These are phyloP conservation scores for Aphanomyces invadans DNA, from an alignment of 352 stramenopile species.

Conservation along the genomic window DNA sequence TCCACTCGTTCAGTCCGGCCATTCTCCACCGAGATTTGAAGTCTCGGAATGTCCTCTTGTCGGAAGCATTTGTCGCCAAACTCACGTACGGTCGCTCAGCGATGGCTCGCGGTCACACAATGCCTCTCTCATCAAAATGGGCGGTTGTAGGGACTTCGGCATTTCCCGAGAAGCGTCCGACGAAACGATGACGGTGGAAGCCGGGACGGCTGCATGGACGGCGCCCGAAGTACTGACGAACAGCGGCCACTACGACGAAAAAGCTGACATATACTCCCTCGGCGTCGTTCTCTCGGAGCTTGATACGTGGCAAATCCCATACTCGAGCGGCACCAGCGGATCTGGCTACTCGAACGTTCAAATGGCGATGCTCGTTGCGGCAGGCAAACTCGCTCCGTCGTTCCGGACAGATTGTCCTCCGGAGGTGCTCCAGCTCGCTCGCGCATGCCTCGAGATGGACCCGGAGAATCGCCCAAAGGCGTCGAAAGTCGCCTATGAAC, in stretches of 20 bases:
- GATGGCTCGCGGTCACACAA: too few species aligned
- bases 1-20: conserved; percentile 30
- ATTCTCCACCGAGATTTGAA: conserved; percentile 47
- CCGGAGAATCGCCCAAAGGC: conserved; percentile 6
- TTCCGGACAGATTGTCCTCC: conserved; percentile 17
- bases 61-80: conserved; percentile 29
- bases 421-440: neutral
- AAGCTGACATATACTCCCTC: conserved; percentile 39
- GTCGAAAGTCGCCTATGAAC: conserved; percentile 13
- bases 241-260: conserved; percentile 38
- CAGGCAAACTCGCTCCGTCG: conserved; percentile 8
- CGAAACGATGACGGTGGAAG: conserved; percentile 29
- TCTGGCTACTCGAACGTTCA: conserved; percentile 9
- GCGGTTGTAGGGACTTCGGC: conserved; percentile 31
- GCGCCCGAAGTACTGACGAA: conserved; percentile 34
- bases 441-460: conserved; percentile 18
- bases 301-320: conserved; percentile 22
- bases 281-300: conserved; percentile 40
- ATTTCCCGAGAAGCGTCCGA: conserved; percentile 28
- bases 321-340: neutral
- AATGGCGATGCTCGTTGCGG: conserved; percentile 17
- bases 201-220: conserved; percentile 35
- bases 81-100: too few species aligned
- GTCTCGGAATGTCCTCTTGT: conserved; percentile 38
- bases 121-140: too few species aligned